Evolutionary conservation across 1,284 basidiomycete species (phyloP).

Genomic region (Rhizoctonia solani): DNA sequence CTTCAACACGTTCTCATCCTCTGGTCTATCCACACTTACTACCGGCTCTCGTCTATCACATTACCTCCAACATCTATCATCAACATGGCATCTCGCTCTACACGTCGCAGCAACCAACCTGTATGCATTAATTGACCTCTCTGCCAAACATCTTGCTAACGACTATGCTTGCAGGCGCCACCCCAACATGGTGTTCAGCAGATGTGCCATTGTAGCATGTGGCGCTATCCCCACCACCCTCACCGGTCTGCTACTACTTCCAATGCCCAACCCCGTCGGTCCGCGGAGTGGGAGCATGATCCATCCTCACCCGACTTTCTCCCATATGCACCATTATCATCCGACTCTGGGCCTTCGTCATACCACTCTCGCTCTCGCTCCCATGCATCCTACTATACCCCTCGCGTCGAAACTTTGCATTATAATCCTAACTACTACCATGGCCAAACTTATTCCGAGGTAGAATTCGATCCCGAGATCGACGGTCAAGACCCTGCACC

Average conservation of each 20-base stretch:
- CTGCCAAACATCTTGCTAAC: background rate
- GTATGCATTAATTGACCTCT: background rate
- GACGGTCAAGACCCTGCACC: conserved; percentile 28
- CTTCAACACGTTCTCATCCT: background rate
- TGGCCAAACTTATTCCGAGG: conserved; percentile 25
- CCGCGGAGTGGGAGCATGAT: conserved; percentile 12
- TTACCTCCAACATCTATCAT: background rate
- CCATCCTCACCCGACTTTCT: conserved; percentile 27
- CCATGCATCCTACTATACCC: background rate
- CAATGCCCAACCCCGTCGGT: background rate
- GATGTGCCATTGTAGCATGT: conserved; percentile 16
- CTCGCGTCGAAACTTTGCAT: conserved; percentile 10
- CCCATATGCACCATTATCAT: conserved; percentile 5
- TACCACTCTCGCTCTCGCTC: conserved; percentile 14
- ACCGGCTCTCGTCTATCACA: background rate
- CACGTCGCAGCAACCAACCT: conserved; percentile 8
- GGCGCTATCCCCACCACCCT: conserved; percentile 29
- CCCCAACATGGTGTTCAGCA: background rate
- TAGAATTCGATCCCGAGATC: conserved; percentile 24
- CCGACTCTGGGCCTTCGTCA: background rate
- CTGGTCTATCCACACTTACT: background rate
- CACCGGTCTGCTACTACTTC: conserved; percentile 5
- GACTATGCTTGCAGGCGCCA: background rate
- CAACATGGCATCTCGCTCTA: conserved; percentile 8
- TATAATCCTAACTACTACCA: conserved; percentile 29